These are phyloP conservation scores for Globisporangium apiculatum DNA, from an alignment of 352 stramenopile species.

Conservation along the genomic window DNA sequence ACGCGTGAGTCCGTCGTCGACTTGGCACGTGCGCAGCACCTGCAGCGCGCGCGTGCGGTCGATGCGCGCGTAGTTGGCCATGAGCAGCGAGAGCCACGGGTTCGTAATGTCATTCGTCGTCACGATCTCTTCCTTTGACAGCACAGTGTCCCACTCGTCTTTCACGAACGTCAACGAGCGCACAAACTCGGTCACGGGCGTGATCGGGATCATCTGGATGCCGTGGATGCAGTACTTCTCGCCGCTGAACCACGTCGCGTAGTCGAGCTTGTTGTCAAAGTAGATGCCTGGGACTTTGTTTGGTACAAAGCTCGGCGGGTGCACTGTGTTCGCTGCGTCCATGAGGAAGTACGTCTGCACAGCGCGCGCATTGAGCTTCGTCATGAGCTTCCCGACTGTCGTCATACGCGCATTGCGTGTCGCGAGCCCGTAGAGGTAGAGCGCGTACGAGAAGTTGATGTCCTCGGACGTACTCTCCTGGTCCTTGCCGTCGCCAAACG, in stretches of 20 bases:
- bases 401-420: slow-evolving; percentile 36
- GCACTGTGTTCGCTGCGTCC: slow-evolving; percentile 40
- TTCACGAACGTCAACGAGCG: slow-evolving; percentile 42
- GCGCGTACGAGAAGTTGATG: slow-evolving; percentile 55
- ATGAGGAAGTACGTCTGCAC: slow-evolving; percentile 74
- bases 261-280: slow-evolving; percentile 81
- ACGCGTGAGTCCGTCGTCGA: slow-evolving; percentile 68
- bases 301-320: slow-evolving; percentile 30
- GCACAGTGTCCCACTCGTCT: slow-evolving; percentile 52
- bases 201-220: slow-evolving; percentile 72
- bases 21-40: slow-evolving; percentile 42
- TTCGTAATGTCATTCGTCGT: slow-evolving; percentile 32
- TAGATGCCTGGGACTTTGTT: slow-evolving; percentile 62
- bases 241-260: slow-evolving; percentile 67
- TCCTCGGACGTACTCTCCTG: slow-evolving; percentile 62
- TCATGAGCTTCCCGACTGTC: slow-evolving; percentile 45
- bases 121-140: slow-evolving; percentile 44
- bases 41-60: slow-evolving; percentile 33
- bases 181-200: slow-evolving; percentile 52
- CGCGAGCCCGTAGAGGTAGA: slow-evolving; percentile 37
- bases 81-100: slow-evolving; percentile 68
- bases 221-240: slow-evolving; percentile 70
- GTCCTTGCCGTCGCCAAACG: slow-evolving; percentile 55
- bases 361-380: slow-evolving; percentile 37
- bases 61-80: slow-evolving; percentile 63